Base-by-base conservation (phyloP, 257 asterid genomes). In the Solanum tacnaense region DNA sequence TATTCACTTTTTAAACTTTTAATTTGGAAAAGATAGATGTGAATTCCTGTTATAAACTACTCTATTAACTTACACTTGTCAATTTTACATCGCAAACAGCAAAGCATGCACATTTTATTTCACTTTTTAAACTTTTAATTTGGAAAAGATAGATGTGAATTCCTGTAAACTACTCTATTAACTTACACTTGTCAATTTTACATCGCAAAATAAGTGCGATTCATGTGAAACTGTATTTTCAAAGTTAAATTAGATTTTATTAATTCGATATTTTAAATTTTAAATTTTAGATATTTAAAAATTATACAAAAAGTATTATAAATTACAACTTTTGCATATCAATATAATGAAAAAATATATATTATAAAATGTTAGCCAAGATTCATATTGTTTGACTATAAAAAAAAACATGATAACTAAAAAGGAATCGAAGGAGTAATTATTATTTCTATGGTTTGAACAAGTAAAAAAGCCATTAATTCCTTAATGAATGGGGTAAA, bases 301-400 rank as follows among this genome's bases (percentile, higher is more conserved):
- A 16, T 0, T 16, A 2, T 6, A 52, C 0, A 0, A 52, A 16
- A 16, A 16, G 9, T 0, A 16, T 0, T 52, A 52, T 49, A 49
- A 15, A 49, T 49, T 49, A 0, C 0, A 49, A 49, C 0, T 2
- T 52, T 52, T 52, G 0, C 0, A 52, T 52, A 2, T 52, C 4
- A 16, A 16, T 52, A 16, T 6, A 0, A 16, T 52, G 0, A 16
- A 52, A 52, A 52, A 5, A 15, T 16, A 52, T 16, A 0, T 52
- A 52, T 52, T 16, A 1, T 6, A 52, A 52, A 52, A 52, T 52
- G 0, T 52, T 52, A 52, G 9, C 16, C 23, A 52, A 52, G 1
- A 0, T 16, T 52, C 9, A 52, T 16, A 52, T 0, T 18, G 62
- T 52, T 52, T 52, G 9, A 16, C 62, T 52, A 52, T 6, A 6